Base-by-base conservation (phyloP, 805 yeast species). In the Metschnikowia sp. region DNA sequence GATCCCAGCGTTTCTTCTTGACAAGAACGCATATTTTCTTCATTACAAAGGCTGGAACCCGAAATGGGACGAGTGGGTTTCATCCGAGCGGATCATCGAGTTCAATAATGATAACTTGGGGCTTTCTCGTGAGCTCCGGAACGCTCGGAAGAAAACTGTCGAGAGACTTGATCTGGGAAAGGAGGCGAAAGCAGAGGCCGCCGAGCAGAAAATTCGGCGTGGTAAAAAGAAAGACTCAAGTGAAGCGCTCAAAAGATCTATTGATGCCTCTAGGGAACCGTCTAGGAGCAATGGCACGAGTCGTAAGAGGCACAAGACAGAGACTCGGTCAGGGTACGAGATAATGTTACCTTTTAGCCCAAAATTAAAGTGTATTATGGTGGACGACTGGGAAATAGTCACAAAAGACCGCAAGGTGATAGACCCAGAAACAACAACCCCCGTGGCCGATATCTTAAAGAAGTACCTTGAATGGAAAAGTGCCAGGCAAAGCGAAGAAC, bases 51-150 rank as follows among this genome's bases (percentile, higher is more conserved):
- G 99, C 3, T 92, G 99, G 99, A 92, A 91, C 60, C 67, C 84
- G 13, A 83, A 90, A 49, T 92, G 97, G 96, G 98, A 92, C 62
- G 99, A 92, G 65, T 92, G 99, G 99, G 92, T 92, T 1, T 77
- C 79, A 1, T 65, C 67, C 8, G 83, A 80, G 35, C 69, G 98
- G 32, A 77, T 92, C 6, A 70, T 88, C 59, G 84, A 81, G 52
- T 75, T 74, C 60, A 86, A 77, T 42, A 84, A 81, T 30, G 96
- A 85, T 53, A 89, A 86, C 58, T 56, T 85, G 44, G 69, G 75
- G 41, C 66, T 81, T 18, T 54, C 58, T 2, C 39, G 59, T 36
- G 59, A 54, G 36, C 56, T 55, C 28, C 50, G 59, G 31, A 50
- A 55, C 37, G 59, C 59, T 33, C 38, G 59, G 10, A 54, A 52